Conservation (phyloP, 2,329 filamentous ascomycete species). For the Beauveria caledonica region DNA sequence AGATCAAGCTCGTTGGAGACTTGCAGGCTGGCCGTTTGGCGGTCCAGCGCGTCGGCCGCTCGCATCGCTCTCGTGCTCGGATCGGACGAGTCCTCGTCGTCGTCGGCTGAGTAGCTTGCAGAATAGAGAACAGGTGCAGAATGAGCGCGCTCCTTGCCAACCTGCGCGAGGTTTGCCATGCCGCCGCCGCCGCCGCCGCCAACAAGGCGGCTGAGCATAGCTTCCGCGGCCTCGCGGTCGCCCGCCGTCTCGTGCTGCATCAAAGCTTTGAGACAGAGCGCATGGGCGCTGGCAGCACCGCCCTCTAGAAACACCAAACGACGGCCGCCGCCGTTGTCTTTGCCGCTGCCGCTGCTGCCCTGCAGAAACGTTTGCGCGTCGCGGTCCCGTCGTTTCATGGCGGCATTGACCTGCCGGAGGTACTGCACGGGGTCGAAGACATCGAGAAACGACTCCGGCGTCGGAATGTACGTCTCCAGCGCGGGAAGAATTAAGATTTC, state of each 20-base stretch:
- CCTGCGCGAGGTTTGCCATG: constrained; percentile 27
- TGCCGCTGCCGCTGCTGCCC: constrained; percentile 28
- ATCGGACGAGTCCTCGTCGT: constrained; percentile 23
- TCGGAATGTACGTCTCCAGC: constrained; percentile 36
- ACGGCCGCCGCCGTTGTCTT: constrained; percentile 35
- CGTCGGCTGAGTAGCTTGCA: background rate
- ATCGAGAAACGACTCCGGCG: background rate
- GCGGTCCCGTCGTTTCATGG: constrained; percentile 37
- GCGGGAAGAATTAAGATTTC: constrained; percentile 50
- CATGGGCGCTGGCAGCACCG: constrained; percentile 46
- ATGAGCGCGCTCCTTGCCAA: background rate
- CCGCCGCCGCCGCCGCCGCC: constrained; percentile 45
- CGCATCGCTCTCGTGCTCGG: constrained; percentile 48
- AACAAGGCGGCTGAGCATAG: constrained; percentile 42
- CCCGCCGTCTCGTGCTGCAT: constrained; percentile 43
- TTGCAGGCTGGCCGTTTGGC: constrained; percentile 47
- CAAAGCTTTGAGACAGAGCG: constrained; percentile 46
- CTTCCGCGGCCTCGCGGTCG: constrained; percentile 40
- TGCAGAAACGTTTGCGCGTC: constrained; percentile 44
- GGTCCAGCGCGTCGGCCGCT: constrained; percentile 50
- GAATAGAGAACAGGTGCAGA: background rate
- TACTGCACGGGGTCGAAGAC: constrained; percentile 26
- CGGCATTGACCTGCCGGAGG: constrained; percentile 44
- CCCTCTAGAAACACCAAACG: constrained; percentile 51
- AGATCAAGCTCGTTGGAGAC: constrained; percentile 40